A percentile compares a stretch with the other conserved stretches of the same genome.
Conservation (phyloP, 305 asterid genomes). For the Fraxinus ornus region DNA sequence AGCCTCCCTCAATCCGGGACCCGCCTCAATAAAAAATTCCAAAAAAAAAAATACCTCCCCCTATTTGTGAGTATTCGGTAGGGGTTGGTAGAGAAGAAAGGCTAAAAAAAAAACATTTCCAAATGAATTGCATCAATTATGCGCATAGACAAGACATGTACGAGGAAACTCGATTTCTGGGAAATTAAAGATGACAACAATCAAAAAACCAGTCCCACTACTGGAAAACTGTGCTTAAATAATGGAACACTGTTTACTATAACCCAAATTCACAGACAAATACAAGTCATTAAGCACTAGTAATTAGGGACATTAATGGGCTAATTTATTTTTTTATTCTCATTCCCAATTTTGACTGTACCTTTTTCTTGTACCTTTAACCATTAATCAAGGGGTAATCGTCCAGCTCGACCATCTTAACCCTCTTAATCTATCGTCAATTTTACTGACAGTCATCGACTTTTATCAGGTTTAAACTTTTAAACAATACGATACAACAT, state of each 20-base stretch:
- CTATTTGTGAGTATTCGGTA: no score
- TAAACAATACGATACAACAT: neutral
- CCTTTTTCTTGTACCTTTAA: slow-evolving; percentile 35
- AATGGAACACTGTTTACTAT: slow-evolving; percentile 6
- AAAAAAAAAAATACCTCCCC: no score
- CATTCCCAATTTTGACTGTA: slow-evolving; percentile 47
- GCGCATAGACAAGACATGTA: slow-evolving; percentile 49
- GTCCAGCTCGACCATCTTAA: slow-evolving; percentile 15
- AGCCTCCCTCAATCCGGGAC: no score
- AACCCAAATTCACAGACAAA: slow-evolving; percentile 37
- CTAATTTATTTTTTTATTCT: neutral
- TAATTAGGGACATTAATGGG: slow-evolving; percentile 35
- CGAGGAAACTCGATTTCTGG: slow-evolving; percentile 53
- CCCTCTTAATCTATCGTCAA: neutral
- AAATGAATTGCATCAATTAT: neutral
- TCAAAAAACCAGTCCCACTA: slow-evolving; percentile 59
- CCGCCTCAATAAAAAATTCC: no score
- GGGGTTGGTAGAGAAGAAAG: no score
- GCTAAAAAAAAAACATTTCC: neutral
- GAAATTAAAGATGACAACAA: slow-evolving; percentile 45
- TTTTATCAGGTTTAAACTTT: neutral
- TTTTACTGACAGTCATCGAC: neutral
- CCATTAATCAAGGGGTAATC: slow-evolving; percentile 30
- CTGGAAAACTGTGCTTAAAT: slow-evolving; percentile 20
- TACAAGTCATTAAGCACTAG: slow-evolving; percentile 52